Evolutionary conservation across 768 basidiomycete species (phyloP), one percentile per base, ranked within the genome.

Genomic region (Mycena polygramma): DNA sequence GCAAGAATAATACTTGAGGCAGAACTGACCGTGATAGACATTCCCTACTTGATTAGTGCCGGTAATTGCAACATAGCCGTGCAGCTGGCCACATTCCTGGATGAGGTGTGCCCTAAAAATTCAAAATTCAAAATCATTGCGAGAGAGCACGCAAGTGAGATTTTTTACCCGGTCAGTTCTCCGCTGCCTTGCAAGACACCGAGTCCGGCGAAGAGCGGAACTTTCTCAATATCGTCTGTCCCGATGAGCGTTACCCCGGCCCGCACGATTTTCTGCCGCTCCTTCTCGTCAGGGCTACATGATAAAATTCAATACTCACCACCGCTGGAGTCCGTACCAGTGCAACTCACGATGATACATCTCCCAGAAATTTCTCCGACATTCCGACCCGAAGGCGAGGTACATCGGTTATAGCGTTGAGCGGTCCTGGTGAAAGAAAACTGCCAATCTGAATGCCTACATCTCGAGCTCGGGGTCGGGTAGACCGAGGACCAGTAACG

Each of bases 381-480:
- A 65, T 66, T 6, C 72, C 72, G 22, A 73, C 72, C 19, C 66
- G 63, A 46, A 73, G n/a, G 14, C 72, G 72, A 3, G 68, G 68
- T 6, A 73, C 72, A 54, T 73, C 72, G 4, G 72, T 73, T 24
- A 73, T 73, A 7, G 68, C 19, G 24, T 73, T 73, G 19, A 69
- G 64, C 10, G 64, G 68, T 5, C 72, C 72, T 24, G 72, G 68
- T 1, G 60, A 30, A 7, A 73, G 64, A 19, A 62, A 48, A 17
- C 63, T 36, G 54, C 72, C 72, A 20, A 73, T 69, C 36, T 57
- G 35, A 37, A 73, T 69, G 15, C 72, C 68, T 15, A 69, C 26
- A 46, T 73, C 72, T 17, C 72, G 68, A 7, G 72, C 72, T 17
- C 72, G 68, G 37, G 72, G 72, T 22, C 72, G 68, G 45, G 26